phyloP scores from a whole-genome alignment of 352 stramenopile genomes.

The Globisporangium solare region DNA sequence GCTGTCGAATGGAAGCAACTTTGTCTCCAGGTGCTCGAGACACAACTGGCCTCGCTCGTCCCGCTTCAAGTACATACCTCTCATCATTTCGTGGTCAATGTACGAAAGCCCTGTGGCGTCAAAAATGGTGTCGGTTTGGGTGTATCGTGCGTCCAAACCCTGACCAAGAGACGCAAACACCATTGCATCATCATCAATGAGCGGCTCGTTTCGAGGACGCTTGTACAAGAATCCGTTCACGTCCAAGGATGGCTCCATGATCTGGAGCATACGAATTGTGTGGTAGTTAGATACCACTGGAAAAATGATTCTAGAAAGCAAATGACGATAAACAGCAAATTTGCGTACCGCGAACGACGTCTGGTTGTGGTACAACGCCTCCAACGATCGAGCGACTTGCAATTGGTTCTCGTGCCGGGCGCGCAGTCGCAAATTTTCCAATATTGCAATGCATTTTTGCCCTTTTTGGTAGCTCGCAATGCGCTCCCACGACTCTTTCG shows the following conservation, averaged over 20 bases:
- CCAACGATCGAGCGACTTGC: not conserved
- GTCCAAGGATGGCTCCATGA: not conserved
- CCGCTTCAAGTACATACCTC: not conserved
- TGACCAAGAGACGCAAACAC: slow-evolving; percentile 16
- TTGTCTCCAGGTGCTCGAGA: not conserved
- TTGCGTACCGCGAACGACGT: not conserved
- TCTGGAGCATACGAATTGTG: not conserved
- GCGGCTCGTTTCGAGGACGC: slow-evolving; percentile 2
- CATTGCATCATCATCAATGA: slow-evolving; percentile 11
- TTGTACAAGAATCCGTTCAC: not conserved
- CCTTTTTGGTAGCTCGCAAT: slow-evolving; percentile 5
- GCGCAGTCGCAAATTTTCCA: slow-evolving; percentile 5
- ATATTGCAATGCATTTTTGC: not conserved
- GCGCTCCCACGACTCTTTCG: not conserved
- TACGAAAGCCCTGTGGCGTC: slow-evolving; percentile 15
- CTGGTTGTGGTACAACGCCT: not conserved
- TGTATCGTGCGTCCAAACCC: slow-evolving; percentile 21
- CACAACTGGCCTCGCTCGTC: slow-evolving; percentile 1
- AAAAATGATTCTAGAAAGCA: too few species aligned
- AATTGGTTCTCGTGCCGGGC: slow-evolving; percentile 3
- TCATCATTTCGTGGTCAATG: slow-evolving; percentile 15
- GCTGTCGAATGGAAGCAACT: not conserved
- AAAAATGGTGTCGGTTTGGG: slow-evolving; percentile 21
- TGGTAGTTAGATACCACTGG: too few species aligned
- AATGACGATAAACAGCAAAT: not conserved